Base-by-base conservation (phyloP, 805 yeast genomes). In the Hyphopichia homilentoma region DNA sequence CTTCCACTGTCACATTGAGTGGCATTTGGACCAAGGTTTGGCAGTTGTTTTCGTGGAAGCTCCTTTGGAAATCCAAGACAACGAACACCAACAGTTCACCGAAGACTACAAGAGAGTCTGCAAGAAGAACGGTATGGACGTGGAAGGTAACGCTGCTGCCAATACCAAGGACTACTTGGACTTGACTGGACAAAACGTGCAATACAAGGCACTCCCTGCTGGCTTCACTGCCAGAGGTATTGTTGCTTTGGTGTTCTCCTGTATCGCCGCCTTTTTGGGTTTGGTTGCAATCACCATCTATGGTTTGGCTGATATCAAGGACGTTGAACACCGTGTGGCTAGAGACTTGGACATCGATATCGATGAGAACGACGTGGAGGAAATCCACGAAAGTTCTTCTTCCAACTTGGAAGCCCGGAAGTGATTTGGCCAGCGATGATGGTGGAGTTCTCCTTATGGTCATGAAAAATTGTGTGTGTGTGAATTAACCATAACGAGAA, bases 211-310 rank as follows among this genome's bases (percentile, higher is more conserved):
- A 25, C 73, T 93, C 50, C 97, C 97, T 28, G 54, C 70, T 27
- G 97, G 97, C 13, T 93, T 93, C 76, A 90, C 97, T 31, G 85
- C 95, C 36, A 80, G 83, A 55, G 98, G 98, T 69, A 81, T 83
- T 56, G 95, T 90, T 33, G 97, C 97, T 8, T 67, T 93, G 59
- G 90, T 83, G 13, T 90, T 93, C 72, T 86, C 96, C 5, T 77
- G 85, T 70, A 51, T 90, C 47, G 76, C 95, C 30, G 98, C 93
- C 52, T 54, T 86, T 41, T 61, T 86, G 13, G 98, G 98, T 60
- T 65, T 89, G 62, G 68, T 65, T 35, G 73, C 81, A 45, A 85
- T 93, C 52, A 73, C 83, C 30, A 50, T 79, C 58, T 93, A 90
- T 62, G 98, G 98, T 65, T 61, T 84, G 68, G 71, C 87, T 51